Evolutionary conservation across 495 filamentous ascomycete species (phyloP).

Genomic region (Paragyromitra xinjiangensis): DNA sequence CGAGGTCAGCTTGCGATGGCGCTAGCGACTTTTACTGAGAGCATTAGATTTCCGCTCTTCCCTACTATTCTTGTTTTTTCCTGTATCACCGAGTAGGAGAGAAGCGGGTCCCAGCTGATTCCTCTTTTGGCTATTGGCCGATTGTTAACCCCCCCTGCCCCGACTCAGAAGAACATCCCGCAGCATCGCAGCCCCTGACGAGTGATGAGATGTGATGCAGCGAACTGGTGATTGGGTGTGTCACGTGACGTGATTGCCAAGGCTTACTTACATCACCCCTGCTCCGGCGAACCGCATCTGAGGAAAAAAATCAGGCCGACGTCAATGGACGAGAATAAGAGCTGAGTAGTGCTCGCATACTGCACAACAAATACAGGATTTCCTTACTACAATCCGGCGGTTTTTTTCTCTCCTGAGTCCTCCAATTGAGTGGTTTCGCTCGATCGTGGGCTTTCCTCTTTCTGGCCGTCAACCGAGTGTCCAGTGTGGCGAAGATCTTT

Average conservation of each 20-base stretch:
- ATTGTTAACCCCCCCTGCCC: background rate
- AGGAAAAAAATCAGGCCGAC: conserved; percentile 36
- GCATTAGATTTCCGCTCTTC: background rate
- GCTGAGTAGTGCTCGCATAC: conserved; percentile 19
- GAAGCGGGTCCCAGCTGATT: background rate
- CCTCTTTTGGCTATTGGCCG: background rate
- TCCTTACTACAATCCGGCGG: conserved; percentile 17
- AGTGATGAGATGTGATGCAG: conserved; percentile 31
- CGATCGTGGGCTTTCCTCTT: conserved; percentile 6
- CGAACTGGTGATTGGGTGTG: background rate
- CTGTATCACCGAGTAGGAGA: background rate
- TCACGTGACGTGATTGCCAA: conserved; percentile 37
- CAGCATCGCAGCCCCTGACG: conserved; percentile 17
- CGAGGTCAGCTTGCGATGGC: background rate
- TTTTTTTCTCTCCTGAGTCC: conserved; percentile 1
- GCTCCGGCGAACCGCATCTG: conserved; percentile 31
- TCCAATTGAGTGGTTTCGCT: conserved; percentile 34
- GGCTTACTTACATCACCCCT: conserved; percentile 42
- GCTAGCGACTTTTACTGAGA: background rate
- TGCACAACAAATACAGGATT: conserved; percentile 18
- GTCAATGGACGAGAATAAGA: conserved; percentile 38
- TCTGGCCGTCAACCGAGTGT: conserved; percentile 36
- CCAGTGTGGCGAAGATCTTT: conserved; percentile 43
- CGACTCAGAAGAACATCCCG: background rate
- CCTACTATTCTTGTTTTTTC: background rate